phyloP scores from a whole-genome alignment of 371 early-diverging fungal species.

The Mortierella sp. region DNA sequence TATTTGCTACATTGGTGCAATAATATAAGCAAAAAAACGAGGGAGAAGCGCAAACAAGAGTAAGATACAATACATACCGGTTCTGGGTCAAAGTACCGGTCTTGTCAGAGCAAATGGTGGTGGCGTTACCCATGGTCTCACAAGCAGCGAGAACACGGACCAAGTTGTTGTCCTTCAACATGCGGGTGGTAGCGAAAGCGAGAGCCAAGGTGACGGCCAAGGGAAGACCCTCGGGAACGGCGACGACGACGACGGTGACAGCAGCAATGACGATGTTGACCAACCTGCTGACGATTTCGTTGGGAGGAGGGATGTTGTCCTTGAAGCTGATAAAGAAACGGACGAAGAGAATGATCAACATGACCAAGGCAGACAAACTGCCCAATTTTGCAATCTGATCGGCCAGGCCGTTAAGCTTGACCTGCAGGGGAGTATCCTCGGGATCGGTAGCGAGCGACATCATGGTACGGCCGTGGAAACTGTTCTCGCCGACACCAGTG shows the following conservation, averaged over 20 bases:
- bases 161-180: slow-evolving; percentile 92
- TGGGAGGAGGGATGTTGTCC: slow-evolving; percentile 59
- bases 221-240: slow-evolving; percentile 88
- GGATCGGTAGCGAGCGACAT: slow-evolving; percentile 71
- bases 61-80: slow-evolving; percentile 28
- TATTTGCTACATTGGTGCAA: neutral
- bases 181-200: slow-evolving; percentile 84
- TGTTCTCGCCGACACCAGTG: slow-evolving; percentile 76
- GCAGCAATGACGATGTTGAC: slow-evolving; percentile 75
- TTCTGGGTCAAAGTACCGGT: slow-evolving; percentile 94
- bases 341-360: slow-evolving; percentile 73
- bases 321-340: slow-evolving; percentile 69
- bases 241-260: slow-evolving; percentile 83
- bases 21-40: neutral
- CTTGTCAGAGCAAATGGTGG: slow-evolving; percentile 93
- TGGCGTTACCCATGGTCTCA: slow-evolving; percentile 96
- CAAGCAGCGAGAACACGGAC: slow-evolving; percentile 91
- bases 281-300: slow-evolving; percentile 60
- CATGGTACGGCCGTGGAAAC: slow-evolving; percentile 84
- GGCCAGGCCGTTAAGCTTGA: slow-evolving; percentile 77
- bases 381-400: slow-evolving; percentile 81
- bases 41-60: neutral
- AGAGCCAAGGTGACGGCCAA: slow-evolving; percentile 83
- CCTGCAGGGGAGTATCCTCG: slow-evolving; percentile 79
- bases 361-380: slow-evolving; percentile 72